Percentiles rank a stretch among this genome's conserved stretches.
Conservation (phyloP, 495 filamentous ascomycete species). For the Chaetomium fimeti region DNA sequence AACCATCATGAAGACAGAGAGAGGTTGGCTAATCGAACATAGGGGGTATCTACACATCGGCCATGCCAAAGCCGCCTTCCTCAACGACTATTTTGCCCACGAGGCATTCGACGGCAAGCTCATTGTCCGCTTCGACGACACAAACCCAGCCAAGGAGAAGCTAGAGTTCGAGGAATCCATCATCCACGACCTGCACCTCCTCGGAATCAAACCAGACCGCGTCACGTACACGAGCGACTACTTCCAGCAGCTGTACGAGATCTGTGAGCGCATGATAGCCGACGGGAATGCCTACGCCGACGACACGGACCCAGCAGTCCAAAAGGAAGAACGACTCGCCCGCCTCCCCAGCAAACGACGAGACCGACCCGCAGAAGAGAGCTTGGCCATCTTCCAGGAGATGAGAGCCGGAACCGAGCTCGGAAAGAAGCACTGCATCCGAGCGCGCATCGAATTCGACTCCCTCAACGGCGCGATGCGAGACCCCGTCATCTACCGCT, state of each 20-base stretch:
- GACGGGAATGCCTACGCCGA: conserved; percentile 8
- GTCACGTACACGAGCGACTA: conserved; percentile 5
- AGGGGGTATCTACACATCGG: conserved; percentile 4
- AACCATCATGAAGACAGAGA: not conserved
- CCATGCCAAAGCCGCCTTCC: conserved; percentile 9
- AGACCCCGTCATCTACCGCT: conserved; percentile 85
- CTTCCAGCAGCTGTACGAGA: conserved; percentile 11
- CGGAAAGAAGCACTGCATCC: conserved; percentile 74
- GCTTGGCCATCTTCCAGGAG: conserved; percentile 6
- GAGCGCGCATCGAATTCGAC: conserved; percentile 77
- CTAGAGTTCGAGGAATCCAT: conserved; percentile 6
- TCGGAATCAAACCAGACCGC: conserved; percentile 3
- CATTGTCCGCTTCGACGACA: conserved; percentile 3
- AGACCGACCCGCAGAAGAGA: not conserved
- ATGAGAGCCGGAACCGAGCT: conserved; percentile 9
- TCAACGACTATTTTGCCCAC: conserved; percentile 12
- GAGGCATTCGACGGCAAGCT: not conserved
- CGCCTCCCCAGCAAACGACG: conserved; percentile 11
- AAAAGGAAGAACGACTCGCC: not conserved
- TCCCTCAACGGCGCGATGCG: conserved; percentile 75
- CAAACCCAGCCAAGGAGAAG: conserved; percentile 3
- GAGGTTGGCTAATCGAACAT: not conserved
- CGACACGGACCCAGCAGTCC: conserved; percentile 3
- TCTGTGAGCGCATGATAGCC: conserved; percentile 7
- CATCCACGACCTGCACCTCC: not conserved